Percentiles rank a stretch among this genome's conserved stretches.
Evolutionary conservation across 2,329 filamentous ascomycete species (phyloP).

Genomic region (Colletotrichum paranaense): DNA sequence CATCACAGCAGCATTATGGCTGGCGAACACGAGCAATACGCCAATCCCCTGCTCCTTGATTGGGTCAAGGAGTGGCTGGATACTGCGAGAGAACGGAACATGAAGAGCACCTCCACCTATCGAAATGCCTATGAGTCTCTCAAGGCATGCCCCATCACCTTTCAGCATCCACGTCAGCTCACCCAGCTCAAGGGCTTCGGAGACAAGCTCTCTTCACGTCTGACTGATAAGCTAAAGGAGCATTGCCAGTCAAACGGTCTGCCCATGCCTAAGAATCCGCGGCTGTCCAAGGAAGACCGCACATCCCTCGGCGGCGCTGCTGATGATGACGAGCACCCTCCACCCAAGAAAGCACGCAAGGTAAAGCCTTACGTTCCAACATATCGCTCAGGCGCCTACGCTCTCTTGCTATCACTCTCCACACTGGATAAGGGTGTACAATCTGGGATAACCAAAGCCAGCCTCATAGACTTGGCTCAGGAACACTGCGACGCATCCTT

Average conservation of each 20-base stretch:
- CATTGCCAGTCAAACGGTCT: constrained; percentile 76
- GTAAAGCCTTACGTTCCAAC: constrained; percentile 77
- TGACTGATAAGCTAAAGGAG: constrained; percentile 69
- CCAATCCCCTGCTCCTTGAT: constrained; percentile 76
- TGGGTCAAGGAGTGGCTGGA: constrained; percentile 87
- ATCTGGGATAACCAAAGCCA: constrained; percentile 72
- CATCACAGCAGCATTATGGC: constrained; percentile 41
- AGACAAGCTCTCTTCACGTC: constrained; percentile 74
- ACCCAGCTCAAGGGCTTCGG: constrained; percentile 81
- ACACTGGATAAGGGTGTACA: constrained; percentile 65
- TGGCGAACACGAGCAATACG: constrained; percentile 56
- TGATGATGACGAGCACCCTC: constrained; percentile 48
- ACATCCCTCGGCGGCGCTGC: constrained; percentile 47
- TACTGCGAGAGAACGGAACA: constrained; percentile 73
- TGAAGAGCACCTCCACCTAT: constrained; percentile 78
- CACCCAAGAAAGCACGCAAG: constrained; percentile 69
- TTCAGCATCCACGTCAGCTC: constrained; percentile 79
- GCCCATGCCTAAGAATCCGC: constrained; percentile 72
- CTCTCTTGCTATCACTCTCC: constrained; percentile 74
- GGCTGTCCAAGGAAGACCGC: constrained; percentile 46
- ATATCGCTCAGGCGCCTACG: constrained; percentile 80
- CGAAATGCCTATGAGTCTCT: constrained; percentile 82
- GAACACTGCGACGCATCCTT: constrained; percentile 80
- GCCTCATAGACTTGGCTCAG: constrained; percentile 77
- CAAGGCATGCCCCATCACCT: constrained; percentile 77